Conservation (phyloP, 192 early-diverging fungal genomes). For the Podila verticillata region DNA sequence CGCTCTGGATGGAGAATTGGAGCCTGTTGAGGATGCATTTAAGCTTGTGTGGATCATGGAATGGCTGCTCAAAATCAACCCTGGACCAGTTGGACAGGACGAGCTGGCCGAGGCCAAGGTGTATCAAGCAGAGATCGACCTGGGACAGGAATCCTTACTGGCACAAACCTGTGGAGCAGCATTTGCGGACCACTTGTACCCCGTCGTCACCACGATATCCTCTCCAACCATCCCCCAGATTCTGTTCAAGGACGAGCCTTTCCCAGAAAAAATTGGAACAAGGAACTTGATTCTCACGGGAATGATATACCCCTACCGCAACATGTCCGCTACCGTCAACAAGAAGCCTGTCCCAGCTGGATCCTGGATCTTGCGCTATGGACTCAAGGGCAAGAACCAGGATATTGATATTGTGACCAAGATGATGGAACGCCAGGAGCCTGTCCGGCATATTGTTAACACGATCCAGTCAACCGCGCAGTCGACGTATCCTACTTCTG, state of each 20-base stretch:
- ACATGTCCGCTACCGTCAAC: conserved; percentile 52
- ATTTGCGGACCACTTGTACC: conserved; percentile 27
- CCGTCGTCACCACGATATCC: conserved; percentile 13
- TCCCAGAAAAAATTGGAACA: conserved; percentile 41
- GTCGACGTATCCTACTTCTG: background rate
- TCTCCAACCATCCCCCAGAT: conserved; percentile 28
- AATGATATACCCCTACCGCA: conserved; percentile 65
- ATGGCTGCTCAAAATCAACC: conserved; percentile 53
- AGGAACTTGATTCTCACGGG: conserved; percentile 64
- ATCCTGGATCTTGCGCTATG: conserved; percentile 65
- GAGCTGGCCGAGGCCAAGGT: conserved; percentile 10
- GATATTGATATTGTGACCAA: conserved; percentile 52
- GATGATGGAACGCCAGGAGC: conserved; percentile 34
- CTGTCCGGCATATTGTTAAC: conserved; percentile 15
- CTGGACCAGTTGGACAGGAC: background rate
- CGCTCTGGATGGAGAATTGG: conserved; percentile 25
- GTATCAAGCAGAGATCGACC: conserved; percentile 27
- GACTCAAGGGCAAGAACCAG: conserved; percentile 65
- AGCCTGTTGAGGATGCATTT: conserved; percentile 44
- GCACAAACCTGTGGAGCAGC: conserved; percentile 14
- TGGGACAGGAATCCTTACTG: conserved; percentile 28
- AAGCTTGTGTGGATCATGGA: conserved; percentile 52
- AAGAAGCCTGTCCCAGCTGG: conserved; percentile 57
- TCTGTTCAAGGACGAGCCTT: conserved; percentile 28
- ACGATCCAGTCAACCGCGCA: conserved; percentile 7